A percentile compares a stretch with the other conserved stretches of the same genome.
Evolutionary conservation across 108 stramenopile genomes (phyloP).

Genomic region (Conticribra weissflogii): DNA sequence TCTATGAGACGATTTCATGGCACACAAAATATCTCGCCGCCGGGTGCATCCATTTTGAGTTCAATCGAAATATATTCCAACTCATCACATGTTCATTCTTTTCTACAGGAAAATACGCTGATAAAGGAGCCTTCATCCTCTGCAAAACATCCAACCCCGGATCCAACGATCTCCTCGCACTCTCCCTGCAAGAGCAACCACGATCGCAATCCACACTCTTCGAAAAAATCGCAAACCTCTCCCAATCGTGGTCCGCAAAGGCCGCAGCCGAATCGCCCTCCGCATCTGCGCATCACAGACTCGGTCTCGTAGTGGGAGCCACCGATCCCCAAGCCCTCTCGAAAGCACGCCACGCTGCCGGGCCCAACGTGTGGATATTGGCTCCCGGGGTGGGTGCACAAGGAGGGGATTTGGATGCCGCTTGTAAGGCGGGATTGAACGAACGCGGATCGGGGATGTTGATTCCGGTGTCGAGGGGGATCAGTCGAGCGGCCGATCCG

Average conservation of each 20-base stretch:
- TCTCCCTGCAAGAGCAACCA: constrained; percentile 52
- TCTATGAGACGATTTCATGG: constrained; percentile 53
- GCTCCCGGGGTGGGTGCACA: constrained; percentile 99
- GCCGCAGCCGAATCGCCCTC: constrained; percentile 47
- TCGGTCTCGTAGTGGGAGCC: constrained; percentile 98
- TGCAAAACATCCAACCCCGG: constrained; percentile 99
- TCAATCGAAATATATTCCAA: neutral
- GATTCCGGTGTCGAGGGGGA: constrained; percentile 94
- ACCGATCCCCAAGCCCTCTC: constrained; percentile 88
- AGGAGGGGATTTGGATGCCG: constrained; percentile 90
- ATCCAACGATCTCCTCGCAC: constrained; percentile 89
- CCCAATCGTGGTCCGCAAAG: constrained; percentile 61
- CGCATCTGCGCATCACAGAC: constrained; percentile 27
- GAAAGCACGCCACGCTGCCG: constrained; percentile 78
- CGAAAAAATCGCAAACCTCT: constrained; percentile 86
- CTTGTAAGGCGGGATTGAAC: constrained; percentile 82
- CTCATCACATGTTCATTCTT: neutral
- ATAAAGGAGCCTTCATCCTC: constrained; percentile 93
- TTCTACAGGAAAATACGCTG: constrained; percentile 64
- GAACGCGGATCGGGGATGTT: constrained; percentile 84
- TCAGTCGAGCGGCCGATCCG: constrained; percentile 83
- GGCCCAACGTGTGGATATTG: constrained; percentile 91
- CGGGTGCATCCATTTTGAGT: too few species aligned
- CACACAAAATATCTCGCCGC: too few species aligned
- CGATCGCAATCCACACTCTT: too few species aligned